Conservation (phyloP, 1,139 yeast species). For the Kurtzmaniella quercitrusa region DNA sequence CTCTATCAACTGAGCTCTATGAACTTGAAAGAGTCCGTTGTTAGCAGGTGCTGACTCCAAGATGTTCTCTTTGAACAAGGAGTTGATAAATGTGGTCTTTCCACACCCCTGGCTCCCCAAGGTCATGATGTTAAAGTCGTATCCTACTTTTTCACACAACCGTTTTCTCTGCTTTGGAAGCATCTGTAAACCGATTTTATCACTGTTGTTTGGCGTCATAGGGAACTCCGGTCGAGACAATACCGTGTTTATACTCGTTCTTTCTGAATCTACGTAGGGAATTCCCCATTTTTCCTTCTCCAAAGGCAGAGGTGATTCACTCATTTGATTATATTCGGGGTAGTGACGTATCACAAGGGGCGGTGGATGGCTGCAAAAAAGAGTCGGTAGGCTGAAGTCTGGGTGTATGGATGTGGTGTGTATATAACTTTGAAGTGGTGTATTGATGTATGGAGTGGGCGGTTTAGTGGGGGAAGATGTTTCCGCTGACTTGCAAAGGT, state of each 20-base stretch:
- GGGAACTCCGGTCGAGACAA: background rate
- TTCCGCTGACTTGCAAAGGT: no score
- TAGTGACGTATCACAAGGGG: background rate
- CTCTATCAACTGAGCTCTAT: slow-evolving; percentile 45
- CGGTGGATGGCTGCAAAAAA: background rate
- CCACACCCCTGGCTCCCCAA: slow-evolving; percentile 78
- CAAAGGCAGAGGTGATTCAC: background rate
- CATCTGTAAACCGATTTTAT: slow-evolving; percentile 18
- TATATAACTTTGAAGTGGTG: no score
- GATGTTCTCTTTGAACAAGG: slow-evolving; percentile 25
- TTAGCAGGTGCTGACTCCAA: background rate
- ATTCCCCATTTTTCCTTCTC: background rate
- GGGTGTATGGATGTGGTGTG: background rate
- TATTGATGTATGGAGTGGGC: no score
- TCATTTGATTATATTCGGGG: no score
- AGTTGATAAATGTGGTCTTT: slow-evolving; percentile 73
- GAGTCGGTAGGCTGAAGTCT: background rate
- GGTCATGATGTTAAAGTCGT: slow-evolving; percentile 50
- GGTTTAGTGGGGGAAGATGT: no score
- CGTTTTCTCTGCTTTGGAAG: slow-evolving; percentile 26
- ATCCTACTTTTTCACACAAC: slow-evolving; percentile 23
- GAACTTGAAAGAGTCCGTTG: slow-evolving; percentile 12
- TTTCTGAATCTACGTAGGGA: background rate
- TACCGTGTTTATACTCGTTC: background rate
- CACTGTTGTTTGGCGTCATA: background rate